Evolutionary conservation across 768 basidiomycete species (phyloP), one percentile per base, ranked within the genome.

Genomic region (Pleurotus tuoliensis): DNA sequence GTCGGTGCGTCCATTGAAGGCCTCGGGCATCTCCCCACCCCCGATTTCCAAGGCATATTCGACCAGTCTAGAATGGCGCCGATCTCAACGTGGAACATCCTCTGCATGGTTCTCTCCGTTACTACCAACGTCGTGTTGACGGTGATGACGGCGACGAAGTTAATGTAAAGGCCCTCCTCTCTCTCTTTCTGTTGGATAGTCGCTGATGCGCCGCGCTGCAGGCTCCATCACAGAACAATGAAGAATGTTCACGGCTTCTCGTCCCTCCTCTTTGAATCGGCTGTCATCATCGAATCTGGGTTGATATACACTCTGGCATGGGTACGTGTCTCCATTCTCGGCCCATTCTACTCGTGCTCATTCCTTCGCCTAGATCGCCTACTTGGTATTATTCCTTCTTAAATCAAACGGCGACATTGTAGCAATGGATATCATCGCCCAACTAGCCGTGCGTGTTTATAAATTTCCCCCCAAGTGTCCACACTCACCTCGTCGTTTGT

Each of bases 351-450:
- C 41, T 44, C 20, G 9, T 4, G 41, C 41, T 44, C 12, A n/a
- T 15, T 9, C 1, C 41, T 8, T 9, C 2, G 11, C 11, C 30
- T 41, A 53, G 51, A 38, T 53, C 9, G 38, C 39, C 7, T 53
- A 53, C 37, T 37, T 53, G 6, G 22, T 53, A 16, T 39, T 53
- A 5, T 53, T 53, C 51, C 39, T 53, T 12, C 13, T 40, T 3
- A 53, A 53, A 30, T 53, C 51, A 41, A 53, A 53, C 15, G 51
- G n/a, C 18, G 51, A 53, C 20, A 53, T 53, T 13, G 39, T 53
- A 39, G 51, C 51, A n/a, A 53, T 53, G 51, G 51, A 53, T 25
- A 12, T 18, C 16, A 18, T 53, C 16, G 51, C 38, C 16, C 51
- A 53, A 41, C 20, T 53, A 6, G 51, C 51, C 9, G 51, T 53